Base-by-base conservation (phyloP, 345 rosid species). In the Citrus unshiu region DNA sequence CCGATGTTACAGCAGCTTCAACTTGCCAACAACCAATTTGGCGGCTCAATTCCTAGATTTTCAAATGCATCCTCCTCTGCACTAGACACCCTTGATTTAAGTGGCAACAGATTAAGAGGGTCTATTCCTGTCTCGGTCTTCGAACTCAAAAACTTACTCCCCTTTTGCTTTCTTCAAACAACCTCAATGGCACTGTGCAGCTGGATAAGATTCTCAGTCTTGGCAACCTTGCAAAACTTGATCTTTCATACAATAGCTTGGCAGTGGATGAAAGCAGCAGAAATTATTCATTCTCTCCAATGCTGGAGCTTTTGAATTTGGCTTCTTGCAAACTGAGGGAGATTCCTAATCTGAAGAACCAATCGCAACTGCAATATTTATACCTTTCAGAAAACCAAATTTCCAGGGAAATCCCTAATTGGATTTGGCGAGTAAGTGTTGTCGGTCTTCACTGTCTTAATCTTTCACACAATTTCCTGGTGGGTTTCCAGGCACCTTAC, bases 381-480 rank as follows among this genome's bases (percentile, higher is more conserved):
- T 92, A 91, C 74, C 90, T 91, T 72, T 88, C 93, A 4, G 7
- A 19, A 12, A 91, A 91, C 78, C 29, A 35, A 0, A 90, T 91
- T 39, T 24, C 2, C 21, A 88, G 89, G 32, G 2, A 4, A 24
- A 63, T 91, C n/a, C 95, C 91, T 0, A 6, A 22, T 0, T 91
- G 93, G 95, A 79, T 91, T 46, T 83, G 88, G 86, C 0, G 3
- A 61, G 29, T 79, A 4, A 35, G 70, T 24, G 27, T 43, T 16
- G 43, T 39, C 0, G 3, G 0, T 30, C 87, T 88, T 22, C 0
- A 0, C 0, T 0, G 27, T 68, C 60, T 81, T 8, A 81, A 78
- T 60, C 77, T 77, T 66, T 84, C 86, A 8, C 22, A 2, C 2
- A 84, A 78, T 62, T 29, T 59, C 12, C 76, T 85, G 34, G 32